These are phyloP conservation scores for Gossypium lobatum DNA, from an alignment of 441 rosid species.

Conservation along the genomic window DNA sequence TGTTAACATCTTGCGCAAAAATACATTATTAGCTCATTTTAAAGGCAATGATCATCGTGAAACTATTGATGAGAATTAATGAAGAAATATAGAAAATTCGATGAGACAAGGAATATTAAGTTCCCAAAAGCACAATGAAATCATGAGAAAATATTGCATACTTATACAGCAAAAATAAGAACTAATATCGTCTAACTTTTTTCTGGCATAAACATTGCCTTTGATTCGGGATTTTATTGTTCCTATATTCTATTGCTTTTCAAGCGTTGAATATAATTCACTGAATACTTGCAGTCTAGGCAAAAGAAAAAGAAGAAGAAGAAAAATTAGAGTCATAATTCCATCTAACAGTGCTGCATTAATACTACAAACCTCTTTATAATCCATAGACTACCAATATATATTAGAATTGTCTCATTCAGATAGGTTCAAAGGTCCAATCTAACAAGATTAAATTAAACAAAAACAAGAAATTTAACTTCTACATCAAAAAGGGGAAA, in stretches of 20 bases:
- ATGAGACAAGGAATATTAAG: background rate
- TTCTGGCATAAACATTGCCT: background rate
- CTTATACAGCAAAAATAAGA: background rate
- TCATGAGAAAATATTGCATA: background rate
- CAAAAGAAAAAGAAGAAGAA: background rate
- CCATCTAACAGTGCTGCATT: background rate
- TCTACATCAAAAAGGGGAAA: background rate
- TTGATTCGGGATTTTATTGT: background rate
- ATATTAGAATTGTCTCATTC: background rate
- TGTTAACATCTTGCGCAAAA: background rate
- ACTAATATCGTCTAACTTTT: background rate
- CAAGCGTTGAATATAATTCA: background rate
- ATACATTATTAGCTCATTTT: background rate
- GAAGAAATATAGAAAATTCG: background rate
- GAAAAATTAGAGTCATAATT: background rate
- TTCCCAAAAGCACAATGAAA: background rate
- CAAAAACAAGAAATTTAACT: conserved; percentile 3
- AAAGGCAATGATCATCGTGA: background rate
- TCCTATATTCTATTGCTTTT: background rate
- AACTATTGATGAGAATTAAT: background rate
- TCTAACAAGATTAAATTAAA: conserved; percentile 3
- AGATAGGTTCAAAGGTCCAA: background rate
- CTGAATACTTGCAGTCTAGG: background rate
- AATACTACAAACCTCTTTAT: background rate
- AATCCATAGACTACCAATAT: background rate